A percentile compares a stretch with the other conserved stretches of the same genome.
Evolutionary conservation across 805 yeast genomes (phyloP).

Genomic region (Zygoascus ofunaensis): DNA sequence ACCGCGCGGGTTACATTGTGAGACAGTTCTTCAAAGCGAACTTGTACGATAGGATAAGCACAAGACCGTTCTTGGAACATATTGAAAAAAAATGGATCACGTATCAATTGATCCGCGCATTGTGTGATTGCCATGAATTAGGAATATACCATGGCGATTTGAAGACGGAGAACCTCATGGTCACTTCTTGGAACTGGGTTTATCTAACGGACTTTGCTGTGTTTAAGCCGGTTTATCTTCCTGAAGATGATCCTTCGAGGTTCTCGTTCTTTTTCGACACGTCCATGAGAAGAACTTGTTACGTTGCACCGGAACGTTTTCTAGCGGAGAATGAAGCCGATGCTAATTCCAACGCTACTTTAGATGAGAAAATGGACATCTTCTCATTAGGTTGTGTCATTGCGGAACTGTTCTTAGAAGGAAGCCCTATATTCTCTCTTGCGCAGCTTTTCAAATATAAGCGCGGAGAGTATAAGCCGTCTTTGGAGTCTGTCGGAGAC

Average conservation of each 20-base stretch:
- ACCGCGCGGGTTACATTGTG: slow-evolving; percentile 81
- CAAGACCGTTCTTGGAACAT: slow-evolving; percentile 76
- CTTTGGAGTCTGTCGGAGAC: slow-evolving; percentile 48
- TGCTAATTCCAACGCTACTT: slow-evolving; percentile 23
- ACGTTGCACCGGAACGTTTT: slow-evolving; percentile 91
- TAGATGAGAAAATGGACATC: slow-evolving; percentile 67
- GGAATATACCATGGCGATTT: slow-evolving; percentile 80
- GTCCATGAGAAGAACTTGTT: slow-evolving; percentile 76
- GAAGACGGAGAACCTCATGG: slow-evolving; percentile 79
- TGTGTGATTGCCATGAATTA: slow-evolving; percentile 53
- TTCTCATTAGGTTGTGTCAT: slow-evolving; percentile 58
- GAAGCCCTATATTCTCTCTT: slow-evolving; percentile 75
- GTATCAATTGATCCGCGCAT: slow-evolving; percentile 63
- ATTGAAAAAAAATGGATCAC: slow-evolving; percentile 78
- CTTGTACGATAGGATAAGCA: slow-evolving; percentile 77
- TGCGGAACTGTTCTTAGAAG: slow-evolving; percentile 82
- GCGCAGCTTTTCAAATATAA: slow-evolving; percentile 81
- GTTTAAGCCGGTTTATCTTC: slow-evolving; percentile 74
- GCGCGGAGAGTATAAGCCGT: slow-evolving; percentile 57
- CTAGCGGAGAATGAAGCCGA: slow-evolving; percentile 22
- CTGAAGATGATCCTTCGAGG: slow-evolving; percentile 89
- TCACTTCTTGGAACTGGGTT: slow-evolving; percentile 85
- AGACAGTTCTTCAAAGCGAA: slow-evolving; percentile 74
- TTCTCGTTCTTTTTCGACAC: slow-evolving; percentile 90
- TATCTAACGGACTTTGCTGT: slow-evolving; percentile 73